phyloP scores from a whole-genome alignment of 2,329 filamentous ascomycete species.

The Ophiobolus disseminans region DNA sequence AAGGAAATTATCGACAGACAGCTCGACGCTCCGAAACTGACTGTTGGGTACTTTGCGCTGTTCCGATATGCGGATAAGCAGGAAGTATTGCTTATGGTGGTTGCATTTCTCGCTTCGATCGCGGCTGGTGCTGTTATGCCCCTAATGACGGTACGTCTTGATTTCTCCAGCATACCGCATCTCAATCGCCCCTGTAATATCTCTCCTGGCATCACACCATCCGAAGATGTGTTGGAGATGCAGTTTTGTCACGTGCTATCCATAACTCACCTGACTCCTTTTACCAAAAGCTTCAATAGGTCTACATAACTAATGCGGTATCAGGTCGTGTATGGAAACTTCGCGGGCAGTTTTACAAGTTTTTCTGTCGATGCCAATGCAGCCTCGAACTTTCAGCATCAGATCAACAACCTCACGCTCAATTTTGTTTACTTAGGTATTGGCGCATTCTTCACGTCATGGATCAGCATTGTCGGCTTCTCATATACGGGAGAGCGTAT shows the following conservation, averaged over 20 bases:
- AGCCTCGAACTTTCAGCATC: slow-evolving; percentile 32
- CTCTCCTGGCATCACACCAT: too few species aligned
- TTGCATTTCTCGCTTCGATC: slow-evolving; percentile 71
- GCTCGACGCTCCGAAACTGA: slow-evolving; percentile 51
- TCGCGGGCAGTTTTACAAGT: slow-evolving; percentile 46
- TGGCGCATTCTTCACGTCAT: slow-evolving; percentile 69
- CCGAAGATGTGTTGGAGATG: too few species aligned
- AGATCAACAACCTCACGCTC: slow-evolving; percentile 41
- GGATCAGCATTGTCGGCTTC: slow-evolving; percentile 80
- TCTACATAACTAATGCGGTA: background rate
- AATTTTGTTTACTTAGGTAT: slow-evolving; percentile 52
- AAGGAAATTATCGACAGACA: slow-evolving; percentile 49
- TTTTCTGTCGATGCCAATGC: slow-evolving; percentile 44
- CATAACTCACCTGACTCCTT: too few species aligned
- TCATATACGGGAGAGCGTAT: slow-evolving; percentile 69
- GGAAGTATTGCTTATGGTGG: slow-evolving; percentile 51
- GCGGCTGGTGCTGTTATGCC: slow-evolving; percentile 77
- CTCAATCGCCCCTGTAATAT: background rate
- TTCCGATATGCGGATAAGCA: slow-evolving; percentile 55
- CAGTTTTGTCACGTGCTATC: too few species aligned
- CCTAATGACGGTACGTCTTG: slow-evolving; percentile 66
- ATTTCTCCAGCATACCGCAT: background rate
- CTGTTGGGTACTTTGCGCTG: slow-evolving; percentile 54
- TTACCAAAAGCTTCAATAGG: too few species aligned
- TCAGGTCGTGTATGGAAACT: slow-evolving; percentile 48